Conservation (phyloP, 352 stramenopile genomes). For the Phytophthora sojae region DNA sequence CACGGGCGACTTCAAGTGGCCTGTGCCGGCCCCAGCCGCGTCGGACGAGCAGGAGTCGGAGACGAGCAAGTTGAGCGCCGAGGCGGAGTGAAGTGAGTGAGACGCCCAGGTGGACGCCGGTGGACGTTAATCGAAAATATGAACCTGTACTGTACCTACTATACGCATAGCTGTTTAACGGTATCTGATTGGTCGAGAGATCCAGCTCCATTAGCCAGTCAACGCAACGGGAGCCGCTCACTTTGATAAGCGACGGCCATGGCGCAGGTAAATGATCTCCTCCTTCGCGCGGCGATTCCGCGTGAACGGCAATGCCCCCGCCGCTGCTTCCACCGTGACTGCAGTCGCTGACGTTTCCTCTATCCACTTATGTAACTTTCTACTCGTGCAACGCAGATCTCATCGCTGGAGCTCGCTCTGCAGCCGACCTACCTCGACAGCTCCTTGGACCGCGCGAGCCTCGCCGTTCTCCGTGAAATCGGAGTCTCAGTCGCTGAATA, state of each 20-base stretch:
- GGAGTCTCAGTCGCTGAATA: slow-evolving; percentile 46
- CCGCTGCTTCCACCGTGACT: not conserved
- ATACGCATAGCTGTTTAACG: not conserved
- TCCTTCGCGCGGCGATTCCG: slow-evolving; percentile 4
- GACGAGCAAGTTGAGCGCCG: slow-evolving; percentile 16
- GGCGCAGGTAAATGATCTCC: slow-evolving; percentile 15
- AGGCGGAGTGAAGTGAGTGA: slow-evolving; percentile 14
- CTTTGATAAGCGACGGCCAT: slow-evolving; percentile 27
- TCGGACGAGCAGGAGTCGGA: slow-evolving; percentile 35
- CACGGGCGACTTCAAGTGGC: slow-evolving; percentile 37
- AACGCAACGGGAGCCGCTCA: slow-evolving; percentile 13
- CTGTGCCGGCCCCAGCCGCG: slow-evolving; percentile 18
- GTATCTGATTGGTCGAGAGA: slow-evolving; percentile 25
- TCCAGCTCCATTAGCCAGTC: slow-evolving; percentile 6
- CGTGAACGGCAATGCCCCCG: slow-evolving; percentile 7
- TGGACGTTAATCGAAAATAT: slow-evolving; percentile 40
- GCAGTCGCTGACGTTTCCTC: slow-evolving; percentile 7
- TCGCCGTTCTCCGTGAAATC: slow-evolving; percentile 60
- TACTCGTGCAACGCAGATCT: slow-evolving; percentile 11
- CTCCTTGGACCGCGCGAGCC: slow-evolving; percentile 61
- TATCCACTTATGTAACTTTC: slow-evolving; percentile 5
- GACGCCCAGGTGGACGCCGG: slow-evolving; percentile 18
- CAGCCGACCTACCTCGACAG: slow-evolving; percentile 74
- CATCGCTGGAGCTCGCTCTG: slow-evolving; percentile 45
- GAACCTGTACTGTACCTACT: slow-evolving; percentile 46